Conservation (phyloP, 805 yeast species). For the Candida chauliodis region DNA sequence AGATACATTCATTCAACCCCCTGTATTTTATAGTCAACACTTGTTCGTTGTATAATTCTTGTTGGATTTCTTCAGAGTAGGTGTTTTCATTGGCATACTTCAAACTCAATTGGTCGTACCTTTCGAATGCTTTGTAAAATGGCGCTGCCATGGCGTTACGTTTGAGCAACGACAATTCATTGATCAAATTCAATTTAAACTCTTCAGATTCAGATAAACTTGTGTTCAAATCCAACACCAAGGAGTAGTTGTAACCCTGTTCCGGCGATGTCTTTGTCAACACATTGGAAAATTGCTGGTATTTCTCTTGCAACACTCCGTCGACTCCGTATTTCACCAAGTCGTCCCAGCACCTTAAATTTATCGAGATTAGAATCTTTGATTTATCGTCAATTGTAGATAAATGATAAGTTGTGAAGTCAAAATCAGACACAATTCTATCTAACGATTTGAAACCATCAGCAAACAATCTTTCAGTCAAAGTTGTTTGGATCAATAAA, state of each 20-base stretch:
- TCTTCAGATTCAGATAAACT: conserved; percentile 40
- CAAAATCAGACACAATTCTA: conserved; percentile 90
- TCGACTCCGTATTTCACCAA: conserved; percentile 63
- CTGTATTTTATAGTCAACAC: conserved; percentile 78
- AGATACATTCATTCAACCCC: conserved; percentile 82
- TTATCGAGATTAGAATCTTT: conserved; percentile 61
- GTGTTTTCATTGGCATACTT: conserved; percentile 40
- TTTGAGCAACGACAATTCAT: conserved; percentile 70
- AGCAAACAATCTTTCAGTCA: conserved; percentile 62
- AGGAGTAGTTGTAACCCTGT: conserved; percentile 76
- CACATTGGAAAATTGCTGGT: conserved; percentile 32
- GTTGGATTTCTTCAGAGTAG: conserved; percentile 42
- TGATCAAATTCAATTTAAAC: conserved; percentile 49
- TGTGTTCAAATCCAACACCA: conserved; percentile 58
- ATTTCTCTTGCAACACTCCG: conserved; percentile 49
- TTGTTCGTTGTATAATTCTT: conserved; percentile 46
- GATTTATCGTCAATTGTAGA: conserved; percentile 73
- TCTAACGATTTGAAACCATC: conserved; percentile 51
- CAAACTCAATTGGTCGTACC: conserved; percentile 67
- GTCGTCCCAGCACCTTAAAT: conserved; percentile 75
- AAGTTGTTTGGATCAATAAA: conserved; percentile 73
- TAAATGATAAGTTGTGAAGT: conserved; percentile 89
- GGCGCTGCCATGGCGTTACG: conserved; percentile 91
- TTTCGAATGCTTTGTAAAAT: conserved; percentile 76
- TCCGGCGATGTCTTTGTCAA: conserved; percentile 45